phyloP scores from a whole-genome alignment of 2,329 filamentous ascomycete species.

The Fusarium solani-melongenae region DNA sequence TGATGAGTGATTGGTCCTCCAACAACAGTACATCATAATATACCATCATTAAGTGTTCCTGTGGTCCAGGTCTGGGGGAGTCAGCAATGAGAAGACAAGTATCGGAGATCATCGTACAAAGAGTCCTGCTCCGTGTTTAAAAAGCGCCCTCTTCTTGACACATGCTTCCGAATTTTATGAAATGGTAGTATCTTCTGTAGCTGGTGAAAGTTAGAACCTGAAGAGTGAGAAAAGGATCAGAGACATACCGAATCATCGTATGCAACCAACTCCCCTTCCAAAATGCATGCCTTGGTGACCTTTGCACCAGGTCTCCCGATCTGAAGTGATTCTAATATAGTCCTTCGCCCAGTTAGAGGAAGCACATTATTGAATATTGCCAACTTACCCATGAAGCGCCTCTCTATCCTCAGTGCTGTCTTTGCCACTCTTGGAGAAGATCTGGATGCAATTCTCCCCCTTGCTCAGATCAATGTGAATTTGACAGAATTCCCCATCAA shows the following conservation, averaged over 20 bases:
- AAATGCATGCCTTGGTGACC: constrained; percentile 74
- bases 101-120: constrained; percentile 57
- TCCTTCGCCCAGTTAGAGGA: constrained; percentile 47
- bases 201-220: constrained; percentile 43
- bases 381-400: constrained; percentile 65
- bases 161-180: constrained; percentile 84
- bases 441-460: constrained; percentile 69
- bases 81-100: constrained; percentile 26
- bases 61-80: constrained; percentile 54
- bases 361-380: not conserved
- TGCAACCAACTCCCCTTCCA: constrained; percentile 86
- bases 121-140: constrained; percentile 77
- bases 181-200: constrained; percentile 77
- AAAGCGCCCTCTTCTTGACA: constrained; percentile 76
- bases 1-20: constrained; percentile 64
- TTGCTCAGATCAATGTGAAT: constrained; percentile 80
- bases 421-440: constrained; percentile 93
- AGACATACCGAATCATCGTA: constrained; percentile 71
- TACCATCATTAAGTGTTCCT: constrained; percentile 71
- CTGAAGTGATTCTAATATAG: constrained; percentile 72
- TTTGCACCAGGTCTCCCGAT: constrained; percentile 69
- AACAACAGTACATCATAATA: constrained; percentile 69
- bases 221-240: not conserved
- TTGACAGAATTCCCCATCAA: constrained; percentile 92
- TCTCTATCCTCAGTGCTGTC: constrained; percentile 81